phyloP scores from a whole-genome alignment of 1,139 yeast species.

The Protomyces macrosporus region DNA sequence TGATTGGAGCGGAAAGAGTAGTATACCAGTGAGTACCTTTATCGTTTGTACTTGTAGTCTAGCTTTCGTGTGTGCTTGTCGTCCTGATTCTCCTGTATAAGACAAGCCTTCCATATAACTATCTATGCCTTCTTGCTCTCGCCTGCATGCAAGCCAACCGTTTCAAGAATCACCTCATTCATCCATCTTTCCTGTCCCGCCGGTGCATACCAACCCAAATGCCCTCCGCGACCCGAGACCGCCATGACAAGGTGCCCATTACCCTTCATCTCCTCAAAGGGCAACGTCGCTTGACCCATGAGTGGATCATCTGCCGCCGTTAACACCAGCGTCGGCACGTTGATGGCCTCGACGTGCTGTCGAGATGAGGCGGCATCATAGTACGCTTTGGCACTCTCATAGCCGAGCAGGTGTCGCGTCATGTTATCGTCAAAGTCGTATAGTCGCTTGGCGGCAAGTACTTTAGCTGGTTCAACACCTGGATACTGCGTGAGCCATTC shows the following conservation, averaged over 20 bases:
- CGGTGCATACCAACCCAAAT: conserved; percentile 64
- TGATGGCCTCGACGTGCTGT: conserved; percentile 50
- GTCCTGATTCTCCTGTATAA: too few relatives aligned
- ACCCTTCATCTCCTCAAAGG: conserved; percentile 51
- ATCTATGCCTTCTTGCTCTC: not conserved
- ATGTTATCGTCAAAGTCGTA: conserved; percentile 63
- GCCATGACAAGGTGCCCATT: conserved; percentile 68
- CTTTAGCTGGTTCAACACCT: conserved; percentile 40
- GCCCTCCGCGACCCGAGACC: conserved; percentile 81
- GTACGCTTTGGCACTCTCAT: conserved; percentile 63
- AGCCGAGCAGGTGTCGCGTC: conserved; percentile 74
- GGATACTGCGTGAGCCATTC: conserved; percentile 43
- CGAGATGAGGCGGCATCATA: conserved; percentile 66
- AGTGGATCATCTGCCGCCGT: conserved; percentile 83
- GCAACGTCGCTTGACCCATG: conserved; percentile 55
- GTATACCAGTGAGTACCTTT: too few relatives aligned
- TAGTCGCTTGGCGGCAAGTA: conserved; percentile 41
- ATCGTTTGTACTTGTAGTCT: too few relatives aligned
- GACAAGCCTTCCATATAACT: not conserved
- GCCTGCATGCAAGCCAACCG: conserved; percentile 38
- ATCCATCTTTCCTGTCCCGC: conserved; percentile 65
- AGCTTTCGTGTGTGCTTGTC: too few relatives aligned
- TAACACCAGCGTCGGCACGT: conserved; percentile 63
- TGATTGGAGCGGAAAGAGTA: too few relatives aligned
- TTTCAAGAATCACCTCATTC: conserved; percentile 54